Conservation (phyloP, 106 monocot species). For the Vanilla planifolia region DNA sequence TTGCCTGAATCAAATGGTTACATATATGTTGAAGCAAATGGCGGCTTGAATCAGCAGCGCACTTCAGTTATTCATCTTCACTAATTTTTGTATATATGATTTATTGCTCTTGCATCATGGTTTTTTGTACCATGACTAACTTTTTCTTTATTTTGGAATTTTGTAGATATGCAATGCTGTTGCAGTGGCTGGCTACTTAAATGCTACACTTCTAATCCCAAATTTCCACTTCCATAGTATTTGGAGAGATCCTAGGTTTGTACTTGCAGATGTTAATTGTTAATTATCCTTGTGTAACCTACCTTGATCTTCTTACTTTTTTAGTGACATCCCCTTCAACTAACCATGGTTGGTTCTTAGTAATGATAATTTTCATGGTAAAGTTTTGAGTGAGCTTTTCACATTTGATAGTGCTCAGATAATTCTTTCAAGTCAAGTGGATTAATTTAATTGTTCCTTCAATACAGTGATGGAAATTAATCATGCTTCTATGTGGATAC, state of each 20-base stretch:
- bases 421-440: too few species aligned
- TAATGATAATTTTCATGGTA: neutral
- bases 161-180: slow-evolving; percentile 98
- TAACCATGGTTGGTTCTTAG: neutral
- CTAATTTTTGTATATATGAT: neutral
- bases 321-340: neutral
- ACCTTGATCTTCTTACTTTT: neutral
- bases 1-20: slow-evolving; percentile 94
- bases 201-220: slow-evolving; percentile 93
- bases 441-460: too few species aligned
- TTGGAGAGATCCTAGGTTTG: slow-evolving; percentile 94
- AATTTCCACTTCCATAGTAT: slow-evolving; percentile 97
- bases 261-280: neutral
- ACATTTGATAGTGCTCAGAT: too few species aligned
- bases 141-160: slow-evolving; percentile 13
- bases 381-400: neutral
- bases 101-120: neutral
- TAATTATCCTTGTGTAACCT: neutral
- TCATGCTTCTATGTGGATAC: too few species aligned
- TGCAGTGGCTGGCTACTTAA: slow-evolving; percentile 90
- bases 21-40: slow-evolving; percentile 96
- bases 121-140: neutral
- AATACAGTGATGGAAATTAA: too few species aligned
- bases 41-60: slow-evolving; percentile 97
- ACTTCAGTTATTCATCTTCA: slow-evolving; percentile 51